A percentile compares a stretch with the other conserved stretches of the same genome.
Evolutionary conservation across 371 early-diverging fungal species (phyloP).

Genomic region (Lichtheimia hyalospora): DNA sequence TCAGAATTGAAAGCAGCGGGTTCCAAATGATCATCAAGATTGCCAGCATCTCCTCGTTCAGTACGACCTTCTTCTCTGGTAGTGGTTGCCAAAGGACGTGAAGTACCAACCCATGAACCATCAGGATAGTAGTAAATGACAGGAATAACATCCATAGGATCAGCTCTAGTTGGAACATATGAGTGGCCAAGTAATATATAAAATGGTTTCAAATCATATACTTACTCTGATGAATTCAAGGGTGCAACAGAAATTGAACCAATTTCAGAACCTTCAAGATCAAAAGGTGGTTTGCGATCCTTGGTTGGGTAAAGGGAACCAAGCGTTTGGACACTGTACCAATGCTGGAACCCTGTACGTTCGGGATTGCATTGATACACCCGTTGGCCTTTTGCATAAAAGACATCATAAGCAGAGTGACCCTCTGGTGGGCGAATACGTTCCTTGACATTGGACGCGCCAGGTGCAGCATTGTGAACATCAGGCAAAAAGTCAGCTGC

Average conservation of each 20-base stretch:
- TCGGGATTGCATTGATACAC: slow-evolving; percentile 48
- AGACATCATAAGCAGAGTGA: slow-evolving; percentile 33
- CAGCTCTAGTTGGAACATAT: slow-evolving; percentile 18
- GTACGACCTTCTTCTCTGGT: slow-evolving; percentile 32
- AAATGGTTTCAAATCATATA: slow-evolving; percentile 2
- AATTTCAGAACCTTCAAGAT: slow-evolving; percentile 29
- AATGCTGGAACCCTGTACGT: slow-evolving; percentile 33
- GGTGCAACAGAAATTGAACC: slow-evolving; percentile 36
- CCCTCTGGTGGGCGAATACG: slow-evolving; percentile 33
- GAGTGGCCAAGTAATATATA: not conserved
- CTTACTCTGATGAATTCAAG: slow-evolving; percentile 23
- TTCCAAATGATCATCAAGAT: slow-evolving; percentile 41
- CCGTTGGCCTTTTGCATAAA: slow-evolving; percentile 36
- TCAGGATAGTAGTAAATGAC: slow-evolving; percentile 37
- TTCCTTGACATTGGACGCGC: slow-evolving; percentile 24
- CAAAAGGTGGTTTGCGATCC: slow-evolving; percentile 27
- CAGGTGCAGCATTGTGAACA: slow-evolving; percentile 24
- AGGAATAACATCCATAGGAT: slow-evolving; percentile 30
- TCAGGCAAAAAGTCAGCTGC: slow-evolving; percentile 23
- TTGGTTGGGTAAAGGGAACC: slow-evolving; percentile 36
- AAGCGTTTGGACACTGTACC: slow-evolving; percentile 48
- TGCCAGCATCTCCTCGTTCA: slow-evolving; percentile 29
- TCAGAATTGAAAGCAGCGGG: slow-evolving; percentile 23
- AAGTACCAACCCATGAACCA: slow-evolving; percentile 41
- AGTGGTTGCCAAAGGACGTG: slow-evolving; percentile 32